Conservation (phyloP, 495 filamentous ascomycete genomes). For the Xylaria bambusicola region DNA sequence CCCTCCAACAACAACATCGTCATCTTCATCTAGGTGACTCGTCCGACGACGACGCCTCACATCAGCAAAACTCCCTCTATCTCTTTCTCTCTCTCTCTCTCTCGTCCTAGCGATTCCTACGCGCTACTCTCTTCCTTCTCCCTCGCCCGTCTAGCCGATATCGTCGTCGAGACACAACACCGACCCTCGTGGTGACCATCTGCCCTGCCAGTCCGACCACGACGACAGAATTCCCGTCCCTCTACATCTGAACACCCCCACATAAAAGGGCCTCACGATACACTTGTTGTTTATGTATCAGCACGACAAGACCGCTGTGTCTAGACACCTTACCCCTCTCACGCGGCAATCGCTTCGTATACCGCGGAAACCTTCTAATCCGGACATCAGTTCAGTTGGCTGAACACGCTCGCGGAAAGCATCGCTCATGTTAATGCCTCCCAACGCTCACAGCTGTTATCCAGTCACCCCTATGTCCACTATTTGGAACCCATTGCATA, state of each 20-base stretch:
- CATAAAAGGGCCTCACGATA: conserved; percentile 45
- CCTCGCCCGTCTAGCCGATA: neutral
- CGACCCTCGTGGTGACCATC: conserved; percentile 12
- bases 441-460: conserved; percentile 44
- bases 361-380: conserved; percentile 85
- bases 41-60: neutral
- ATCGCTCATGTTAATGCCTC: conserved; percentile 56
- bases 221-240: conserved; percentile 12
- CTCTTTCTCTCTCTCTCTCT: no score
- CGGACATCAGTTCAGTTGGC: conserved; percentile 81
- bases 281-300: conserved; percentile 60
- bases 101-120: conserved; percentile 2
- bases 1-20: no score
- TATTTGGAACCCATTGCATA: conserved; percentile 48
- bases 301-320: conserved; percentile 56
- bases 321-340: conserved; percentile 79
- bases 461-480: conserved; percentile 54
- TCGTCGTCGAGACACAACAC: conserved; percentile 8
- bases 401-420: conserved; percentile 54
- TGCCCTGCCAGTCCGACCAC: conserved; percentile 16
- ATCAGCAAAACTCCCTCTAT: no score
- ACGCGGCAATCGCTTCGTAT: conserved; percentile 93
- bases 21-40: neutral
- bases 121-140: neutral
- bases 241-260: conserved; percentile 24